Conservation (phyloP, 75 land plant genomes). For the Pinus albicaulis region DNA sequence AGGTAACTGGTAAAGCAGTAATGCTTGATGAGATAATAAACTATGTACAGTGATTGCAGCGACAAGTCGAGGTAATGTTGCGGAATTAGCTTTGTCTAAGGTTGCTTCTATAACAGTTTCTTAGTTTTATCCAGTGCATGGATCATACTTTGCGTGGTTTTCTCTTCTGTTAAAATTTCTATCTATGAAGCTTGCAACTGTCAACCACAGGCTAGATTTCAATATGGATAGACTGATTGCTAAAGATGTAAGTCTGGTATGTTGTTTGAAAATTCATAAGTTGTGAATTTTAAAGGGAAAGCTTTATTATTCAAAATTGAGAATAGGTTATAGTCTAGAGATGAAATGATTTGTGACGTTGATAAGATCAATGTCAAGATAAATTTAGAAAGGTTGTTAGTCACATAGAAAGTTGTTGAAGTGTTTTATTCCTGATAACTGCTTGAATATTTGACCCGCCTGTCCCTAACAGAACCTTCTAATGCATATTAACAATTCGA, state of each 20-base stretch:
- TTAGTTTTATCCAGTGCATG: neutral
- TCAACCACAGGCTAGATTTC: slow-evolving; percentile 63
- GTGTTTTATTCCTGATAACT: neutral
- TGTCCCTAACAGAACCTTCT: neutral
- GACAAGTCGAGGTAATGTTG: slow-evolving; percentile 82
- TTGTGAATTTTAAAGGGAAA: neutral
- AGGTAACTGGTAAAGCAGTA: slow-evolving; percentile 96
- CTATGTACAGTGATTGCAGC: slow-evolving; percentile 91
- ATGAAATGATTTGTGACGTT: neutral
- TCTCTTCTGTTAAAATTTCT: slow-evolving; percentile 51
- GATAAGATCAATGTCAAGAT: neutral
- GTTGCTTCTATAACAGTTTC: neutral
- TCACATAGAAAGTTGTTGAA: neutral
- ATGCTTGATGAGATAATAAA: slow-evolving; percentile 98
- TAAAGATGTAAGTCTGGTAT: slow-evolving; percentile 55
- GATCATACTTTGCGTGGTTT: neutral
- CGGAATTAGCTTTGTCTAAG: neutral
- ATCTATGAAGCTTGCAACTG: slow-evolving; percentile 87
- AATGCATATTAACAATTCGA: neutral
- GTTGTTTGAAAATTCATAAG: neutral
- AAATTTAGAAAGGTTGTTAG: neutral
- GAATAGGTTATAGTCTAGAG: neutral
- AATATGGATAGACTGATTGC: slow-evolving; percentile 63
- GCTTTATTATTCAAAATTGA: neutral
- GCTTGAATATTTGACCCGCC: neutral